phyloP scores from a whole-genome alignment of 306 rosid species.

The Cucurbita ficifolia region DNA sequence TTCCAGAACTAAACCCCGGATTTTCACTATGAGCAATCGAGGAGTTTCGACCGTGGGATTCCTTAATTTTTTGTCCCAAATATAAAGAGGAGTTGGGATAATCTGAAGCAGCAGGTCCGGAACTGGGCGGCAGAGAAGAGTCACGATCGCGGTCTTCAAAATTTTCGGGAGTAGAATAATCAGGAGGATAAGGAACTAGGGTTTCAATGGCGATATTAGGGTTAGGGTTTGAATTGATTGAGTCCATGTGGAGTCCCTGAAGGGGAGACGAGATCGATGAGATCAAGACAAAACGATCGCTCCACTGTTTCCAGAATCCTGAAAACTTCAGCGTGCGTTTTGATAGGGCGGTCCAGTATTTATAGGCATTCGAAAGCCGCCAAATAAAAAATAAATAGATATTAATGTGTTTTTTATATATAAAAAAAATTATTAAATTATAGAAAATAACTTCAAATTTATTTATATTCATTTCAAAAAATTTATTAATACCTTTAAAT shows the following conservation, averaged over 20 bases:
- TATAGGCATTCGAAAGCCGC: not conserved
- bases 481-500: no score
- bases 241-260: slow-evolving; percentile 29
- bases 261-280: not conserved
- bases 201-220: slow-evolving; percentile 8
- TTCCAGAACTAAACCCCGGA: not conserved
- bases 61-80: not conserved
- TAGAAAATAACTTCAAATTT: no score
- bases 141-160: slow-evolving; percentile 12
- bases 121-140: slow-evolving; percentile 6
- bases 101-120: not conserved
- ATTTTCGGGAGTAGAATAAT: slow-evolving; percentile 13
- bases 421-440: no score
- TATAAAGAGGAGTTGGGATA: not conserved
- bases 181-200: slow-evolving; percentile 19
- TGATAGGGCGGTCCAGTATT: not conserved
- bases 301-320: not conserved
- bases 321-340: not conserved
- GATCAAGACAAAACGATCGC: not conserved
- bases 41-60: not conserved
- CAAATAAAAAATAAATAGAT: not conserved
- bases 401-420: no score
- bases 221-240: slow-evolving; percentile 28
- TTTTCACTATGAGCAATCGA: slow-evolving; percentile 5
- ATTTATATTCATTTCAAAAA: no score